Evolutionary conservation across 176 grass and related monocot genomes (phyloP).

Genomic region (Stipa capillata): DNA sequence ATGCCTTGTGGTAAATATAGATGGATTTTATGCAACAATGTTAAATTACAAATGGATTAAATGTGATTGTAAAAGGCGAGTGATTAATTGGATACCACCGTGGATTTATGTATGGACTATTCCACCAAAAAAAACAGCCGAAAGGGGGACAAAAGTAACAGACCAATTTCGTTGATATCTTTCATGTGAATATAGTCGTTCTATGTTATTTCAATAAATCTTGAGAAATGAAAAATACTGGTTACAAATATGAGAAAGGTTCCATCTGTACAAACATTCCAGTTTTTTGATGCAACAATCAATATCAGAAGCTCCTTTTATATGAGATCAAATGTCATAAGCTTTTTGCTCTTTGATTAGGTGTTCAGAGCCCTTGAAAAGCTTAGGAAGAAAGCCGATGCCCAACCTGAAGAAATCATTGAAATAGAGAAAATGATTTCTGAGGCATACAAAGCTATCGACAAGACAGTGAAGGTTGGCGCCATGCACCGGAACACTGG

Average conservation of each 20-base stretch:
- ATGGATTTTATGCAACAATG: not conserved
- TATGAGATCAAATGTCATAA: not conserved
- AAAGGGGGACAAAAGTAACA: not conserved
- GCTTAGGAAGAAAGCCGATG: slow-evolving; percentile 78
- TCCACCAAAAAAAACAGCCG: not conserved
- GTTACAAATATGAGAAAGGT: not conserved
- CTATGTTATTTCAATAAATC: not conserved
- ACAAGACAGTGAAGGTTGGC: slow-evolving; percentile 80
- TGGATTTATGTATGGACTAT: not conserved
- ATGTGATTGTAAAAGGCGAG: not conserved
- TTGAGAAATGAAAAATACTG: not conserved
- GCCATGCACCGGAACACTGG: slow-evolving; percentile 85
- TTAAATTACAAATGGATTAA: not conserved
- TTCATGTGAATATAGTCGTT: not conserved
- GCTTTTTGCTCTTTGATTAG: slow-evolving; percentile 23
- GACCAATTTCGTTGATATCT: not conserved
- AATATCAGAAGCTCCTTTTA: not conserved
- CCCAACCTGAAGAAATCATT: slow-evolving; percentile 68
- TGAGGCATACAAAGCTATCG: slow-evolving; percentile 75
- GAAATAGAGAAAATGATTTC: slow-evolving; percentile 73
- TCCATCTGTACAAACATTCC: not conserved
- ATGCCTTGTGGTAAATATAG: not conserved
- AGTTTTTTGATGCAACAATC: not conserved
- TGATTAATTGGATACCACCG: not conserved
- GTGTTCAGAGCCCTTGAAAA: slow-evolving; percentile 65